Evolutionary conservation across 768 basidiomycete species (phyloP), one percentile per base, ranked within the genome.

Genomic region (Coprinellus micaceus): DNA sequence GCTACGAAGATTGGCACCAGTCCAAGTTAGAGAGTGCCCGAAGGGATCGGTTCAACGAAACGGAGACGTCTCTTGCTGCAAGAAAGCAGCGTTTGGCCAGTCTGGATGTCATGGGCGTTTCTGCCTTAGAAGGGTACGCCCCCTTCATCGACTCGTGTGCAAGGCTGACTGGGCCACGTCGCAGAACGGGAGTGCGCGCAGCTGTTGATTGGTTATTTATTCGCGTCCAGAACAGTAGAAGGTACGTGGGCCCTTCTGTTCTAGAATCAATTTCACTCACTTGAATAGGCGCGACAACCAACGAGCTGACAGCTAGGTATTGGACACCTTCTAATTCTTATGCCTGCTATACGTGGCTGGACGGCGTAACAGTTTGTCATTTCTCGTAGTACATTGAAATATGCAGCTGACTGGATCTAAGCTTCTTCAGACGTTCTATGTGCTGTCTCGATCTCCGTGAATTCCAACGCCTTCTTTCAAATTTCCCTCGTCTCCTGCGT

Each of bases 131-230:
- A 75, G 95, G 96, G 96, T 95, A 56, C 30, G 68, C 67, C 77
- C 21, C 13, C 36, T 13, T 36, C 30, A 22, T 41, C 52, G 41
- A 5, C 33, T 37, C 10, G 21, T 17, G 21, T 36, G 22, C 22
- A 36, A 24, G 57, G 26, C 26, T 50, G 13, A 25, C 11, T 30
- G 52, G 29, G 6, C 17, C 39, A 29, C 26, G 3, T 50, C 49
- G 10, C 61, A 97, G 94, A 41, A 91, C 91, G 28, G 94, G 95
- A 1, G 86, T 96, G 15, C 82, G 88, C 54, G 89, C 89, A 49
- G 94, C 91, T 0, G 90, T 97, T 2, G 90, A 97, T 65, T 98
- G 95, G 95, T 66, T 98, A 25, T 96, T 96, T 67, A 84, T 95
- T 53, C 82, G 94, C 0, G 94, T 97, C 4, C 93, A 96, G 71